Percentiles rank a stretch among this genome's conserved stretches.
Evolutionary conservation across 176 grass and related monocot species (phyloP).

Genomic region (Areca catechu): DNA sequence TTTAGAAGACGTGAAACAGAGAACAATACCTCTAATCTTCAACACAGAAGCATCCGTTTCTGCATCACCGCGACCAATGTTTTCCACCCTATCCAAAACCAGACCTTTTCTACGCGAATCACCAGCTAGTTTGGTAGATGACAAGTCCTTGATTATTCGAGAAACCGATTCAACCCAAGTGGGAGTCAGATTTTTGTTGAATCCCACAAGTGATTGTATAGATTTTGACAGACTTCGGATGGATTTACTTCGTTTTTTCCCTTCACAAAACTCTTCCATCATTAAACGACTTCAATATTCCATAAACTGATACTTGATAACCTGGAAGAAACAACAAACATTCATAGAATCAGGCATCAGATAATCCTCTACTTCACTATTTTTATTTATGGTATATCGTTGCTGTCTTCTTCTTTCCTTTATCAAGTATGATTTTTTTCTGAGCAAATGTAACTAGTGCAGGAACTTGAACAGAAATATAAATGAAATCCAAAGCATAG

Average conservation of each 20-base stretch:
- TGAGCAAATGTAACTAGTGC: too few relatives aligned
- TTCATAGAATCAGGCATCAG: too few relatives aligned
- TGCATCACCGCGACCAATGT: slow-evolving; percentile 25
- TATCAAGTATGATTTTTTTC: too few relatives aligned
- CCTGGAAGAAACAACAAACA: too few relatives aligned
- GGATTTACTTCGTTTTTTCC: slow-evolving; percentile 24
- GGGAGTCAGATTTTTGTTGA: slow-evolving; percentile 56
- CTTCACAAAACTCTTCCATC: slow-evolving; percentile 40
- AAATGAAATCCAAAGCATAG: too few relatives aligned
- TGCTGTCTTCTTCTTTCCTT: too few relatives aligned
- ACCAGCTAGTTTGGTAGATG: slow-evolving; percentile 31
- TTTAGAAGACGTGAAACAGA: slow-evolving; percentile 6
- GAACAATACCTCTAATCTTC: slow-evolving; percentile 61
- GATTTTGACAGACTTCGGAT: slow-evolving; percentile 55
- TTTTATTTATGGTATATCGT: too few relatives aligned
- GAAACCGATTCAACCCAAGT: slow-evolving; percentile 70
- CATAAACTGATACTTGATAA: too few relatives aligned
- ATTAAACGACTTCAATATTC: neutral
- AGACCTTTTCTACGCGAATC: slow-evolving; percentile 11
- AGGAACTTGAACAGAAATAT: too few relatives aligned
- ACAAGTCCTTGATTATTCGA: slow-evolving; percentile 60
- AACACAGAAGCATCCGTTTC: slow-evolving; percentile 34
- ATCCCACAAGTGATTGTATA: slow-evolving; percentile 50
- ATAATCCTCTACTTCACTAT: too few relatives aligned
- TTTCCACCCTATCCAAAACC: slow-evolving; percentile 28